A percentile compares a stretch with the other conserved stretches of the same genome.
phyloP scores from a whole-genome alignment of 345 rosid genomes.

The Bruguiera parviflora region DNA sequence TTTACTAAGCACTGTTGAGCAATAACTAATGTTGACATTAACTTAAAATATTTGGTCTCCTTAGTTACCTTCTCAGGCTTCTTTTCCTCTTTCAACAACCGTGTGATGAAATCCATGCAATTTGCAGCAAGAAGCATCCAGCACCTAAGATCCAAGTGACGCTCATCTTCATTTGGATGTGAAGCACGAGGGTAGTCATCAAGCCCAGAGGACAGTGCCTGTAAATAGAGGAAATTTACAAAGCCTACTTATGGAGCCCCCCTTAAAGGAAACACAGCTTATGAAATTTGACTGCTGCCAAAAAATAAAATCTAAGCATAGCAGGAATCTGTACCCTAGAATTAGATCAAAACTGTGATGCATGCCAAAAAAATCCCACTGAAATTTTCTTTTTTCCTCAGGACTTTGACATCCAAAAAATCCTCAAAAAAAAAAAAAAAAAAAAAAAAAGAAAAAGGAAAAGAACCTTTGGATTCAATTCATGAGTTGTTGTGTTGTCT shows the following conservation, averaged over 20 bases:
- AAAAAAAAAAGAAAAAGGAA: too few species aligned
- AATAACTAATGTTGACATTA: conserved; percentile 1
- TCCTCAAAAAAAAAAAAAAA: conserved; percentile 6
- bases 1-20: conserved; percentile 10
- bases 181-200: conserved; percentile 98
- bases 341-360: neutral
- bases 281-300: neutral
- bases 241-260: conserved; percentile 5
- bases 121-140: conserved; percentile 96
- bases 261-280: neutral
- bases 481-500: conserved; percentile 49
- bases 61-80: conserved; percentile 42
- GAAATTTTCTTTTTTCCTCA: neutral
- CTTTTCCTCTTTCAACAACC: conserved; percentile 41
- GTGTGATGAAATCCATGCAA: conserved; percentile 66
- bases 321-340: neutral
- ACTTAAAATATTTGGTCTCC: neutral
- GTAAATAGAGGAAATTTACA: conserved; percentile 25
- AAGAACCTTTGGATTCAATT: conserved; percentile 80
- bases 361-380: neutral
- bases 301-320: neutral
- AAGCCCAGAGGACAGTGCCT: conserved; percentile 78
- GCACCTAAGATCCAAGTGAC: conserved; percentile 88
- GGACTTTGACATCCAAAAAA: conserved; percentile 10
- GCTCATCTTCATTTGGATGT: conserved; percentile 85